phyloP scores from a whole-genome alignment of 305 asterid genomes.

The Fraxinus platypoda region DNA sequence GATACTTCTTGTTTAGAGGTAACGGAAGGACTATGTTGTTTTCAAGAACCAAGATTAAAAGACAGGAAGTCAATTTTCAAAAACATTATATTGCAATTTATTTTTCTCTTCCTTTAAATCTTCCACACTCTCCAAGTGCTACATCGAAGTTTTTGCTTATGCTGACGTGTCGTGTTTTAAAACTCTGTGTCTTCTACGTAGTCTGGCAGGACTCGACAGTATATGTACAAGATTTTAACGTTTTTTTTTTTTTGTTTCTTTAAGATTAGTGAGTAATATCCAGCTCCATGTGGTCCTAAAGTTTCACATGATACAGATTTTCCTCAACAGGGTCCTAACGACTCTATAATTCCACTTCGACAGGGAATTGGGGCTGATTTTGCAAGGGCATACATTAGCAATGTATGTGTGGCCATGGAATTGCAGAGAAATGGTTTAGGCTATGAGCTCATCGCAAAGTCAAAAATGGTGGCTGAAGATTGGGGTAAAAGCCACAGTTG shows the following conservation, averaged over 20 bases:
- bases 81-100: neutral
- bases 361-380: slow-evolving; percentile 88
- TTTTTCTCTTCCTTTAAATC: neutral
- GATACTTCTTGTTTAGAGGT: neutral
- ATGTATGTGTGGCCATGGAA: slow-evolving; percentile 86
- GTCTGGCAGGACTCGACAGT: neutral
- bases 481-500: slow-evolving; percentile 55
- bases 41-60: neutral
- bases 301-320: slow-evolving; percentile 5
- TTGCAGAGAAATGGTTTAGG: slow-evolving; percentile 83
- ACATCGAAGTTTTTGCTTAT: neutral
- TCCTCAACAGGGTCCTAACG: neutral
- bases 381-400: slow-evolving; percentile 86
- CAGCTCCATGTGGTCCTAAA: neutral
- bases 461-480: slow-evolving; percentile 64
- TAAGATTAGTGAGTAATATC: neutral
- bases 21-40: neutral
- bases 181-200: neutral
- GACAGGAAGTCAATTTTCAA: neutral
- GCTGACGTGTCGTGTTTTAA: neutral
- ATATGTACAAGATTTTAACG: neutral
- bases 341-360: slow-evolving; percentile 29
- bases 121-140: neutral
- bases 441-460: slow-evolving; percentile 57
- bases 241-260: neutral